Evolutionary conservation across 1,139 yeast species (phyloP), one percentile per base, ranked within the genome.

Genomic region (Wickerhamomyces sp.): DNA sequence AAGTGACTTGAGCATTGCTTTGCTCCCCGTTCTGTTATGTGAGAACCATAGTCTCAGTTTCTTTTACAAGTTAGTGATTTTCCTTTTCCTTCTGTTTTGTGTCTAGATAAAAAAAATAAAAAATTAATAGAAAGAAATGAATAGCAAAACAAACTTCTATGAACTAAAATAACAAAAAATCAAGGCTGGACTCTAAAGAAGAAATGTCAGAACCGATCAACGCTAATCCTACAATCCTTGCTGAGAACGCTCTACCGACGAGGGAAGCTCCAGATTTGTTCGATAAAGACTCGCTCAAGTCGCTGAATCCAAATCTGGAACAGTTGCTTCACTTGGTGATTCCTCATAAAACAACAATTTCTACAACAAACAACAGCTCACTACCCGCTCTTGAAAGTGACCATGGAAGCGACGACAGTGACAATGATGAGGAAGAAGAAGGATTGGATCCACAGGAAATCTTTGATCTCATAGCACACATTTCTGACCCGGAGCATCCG

Each of bases 401-500:
- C 2, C 48, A 43, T 4, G 59, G 40, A 9, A 38, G 36, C 17
- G 44, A 31, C 4, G 43, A 31, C 8, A 41, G 33, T 10, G 55
- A 46, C 2, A 48, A 44, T 4, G 59, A 51, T 2, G 66, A 55
- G 0, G 81, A 71, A 30, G 71, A 60, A 3, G 68, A 61, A 25
- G 95, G 75, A 4, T 78, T 91, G 28, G 98, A 91, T 55, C 61
- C 88, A 6, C 87, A 81, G 49, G 89, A 81, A 51, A 71, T 81
- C 6, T 80, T 69, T 44, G 80, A 82, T 51, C 67, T 91, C 37
- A 86, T 91, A 5, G 77, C 96, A 3, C 72, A 86, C 19, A 91
- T 93, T 17, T 85, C 95, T 0, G 99, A 93, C 57, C 99, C 99
- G 3, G 99, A 93, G 54, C 99, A 93, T 57, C 99, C 99, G 0